These are phyloP conservation scores for Prillingera fragicola DNA, from an alignment of 1,284 basidiomycete species.

Conservation along the genomic window DNA sequence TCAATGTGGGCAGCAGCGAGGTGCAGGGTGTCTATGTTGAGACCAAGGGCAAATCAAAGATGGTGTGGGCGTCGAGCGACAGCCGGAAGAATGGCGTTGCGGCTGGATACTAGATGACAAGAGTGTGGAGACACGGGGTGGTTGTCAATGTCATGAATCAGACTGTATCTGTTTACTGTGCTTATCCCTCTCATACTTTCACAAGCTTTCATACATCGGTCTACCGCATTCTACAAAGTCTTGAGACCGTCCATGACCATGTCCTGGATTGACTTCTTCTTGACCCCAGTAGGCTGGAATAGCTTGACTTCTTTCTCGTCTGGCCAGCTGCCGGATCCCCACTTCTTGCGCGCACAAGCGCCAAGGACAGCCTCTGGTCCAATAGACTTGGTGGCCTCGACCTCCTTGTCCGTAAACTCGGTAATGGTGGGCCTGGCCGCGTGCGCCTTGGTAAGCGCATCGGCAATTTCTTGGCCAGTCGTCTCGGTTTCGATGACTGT, in stretches of 20 bases:
- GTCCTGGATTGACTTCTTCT: no score
- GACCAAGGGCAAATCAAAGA: conserved; percentile 50
- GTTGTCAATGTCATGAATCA: no score
- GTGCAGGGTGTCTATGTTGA: conserved; percentile 63
- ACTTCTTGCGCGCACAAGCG: conserved; percentile 64
- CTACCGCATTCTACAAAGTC: no score
- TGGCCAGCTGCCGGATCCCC: conserved; percentile 80
- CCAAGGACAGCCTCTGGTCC: conserved; percentile 55
- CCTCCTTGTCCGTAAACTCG: conserved; percentile 4
- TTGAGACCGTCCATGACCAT: no score
- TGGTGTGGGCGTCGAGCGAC: conserved; percentile 39
- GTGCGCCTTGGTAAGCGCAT: conserved; percentile 1
- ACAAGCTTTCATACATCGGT: no score
- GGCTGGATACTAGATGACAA: conserved; percentile 39
- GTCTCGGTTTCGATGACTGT: conserved; percentile 5
- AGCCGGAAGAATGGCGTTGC: conserved; percentile 46
- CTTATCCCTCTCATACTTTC: no score
- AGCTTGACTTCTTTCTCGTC: conserved; percentile 66
- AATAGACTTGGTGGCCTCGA: conserved; percentile 20
- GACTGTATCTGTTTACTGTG: no score
- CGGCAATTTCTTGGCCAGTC: conserved; percentile 7
- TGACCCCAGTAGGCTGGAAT: no score
- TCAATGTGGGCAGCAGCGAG: conserved; percentile 43
- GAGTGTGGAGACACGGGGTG: no score
- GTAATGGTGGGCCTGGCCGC: background rate